A percentile compares a stretch with the other conserved stretches of the same genome.
These are phyloP conservation scores for Anisodus tanguticus DNA, from an alignment of 257 asterid species.

Conservation along the genomic window DNA sequence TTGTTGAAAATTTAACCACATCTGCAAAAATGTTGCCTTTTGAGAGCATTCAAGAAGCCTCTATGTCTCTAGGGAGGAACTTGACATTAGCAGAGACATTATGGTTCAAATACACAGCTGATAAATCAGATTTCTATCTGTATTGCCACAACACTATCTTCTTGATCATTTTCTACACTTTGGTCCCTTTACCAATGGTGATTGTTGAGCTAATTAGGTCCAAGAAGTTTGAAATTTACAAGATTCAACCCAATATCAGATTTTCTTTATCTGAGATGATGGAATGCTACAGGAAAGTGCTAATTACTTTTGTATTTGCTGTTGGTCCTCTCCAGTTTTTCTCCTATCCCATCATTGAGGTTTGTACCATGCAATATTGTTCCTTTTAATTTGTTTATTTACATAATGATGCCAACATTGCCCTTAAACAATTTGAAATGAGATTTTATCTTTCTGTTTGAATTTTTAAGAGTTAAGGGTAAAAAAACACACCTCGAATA, in stretches of 20 bases:
- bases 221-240: constrained; percentile 48
- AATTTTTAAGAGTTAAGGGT: too few relatives aligned
- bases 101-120: constrained; percentile 68
- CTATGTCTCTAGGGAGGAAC: constrained; percentile 58
- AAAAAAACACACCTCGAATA: too few relatives aligned
- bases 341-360: constrained; percentile 68
- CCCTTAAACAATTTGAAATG: too few relatives aligned
- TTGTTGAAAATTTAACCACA: background rate
- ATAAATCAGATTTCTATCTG: constrained; percentile 55
- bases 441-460: too few relatives aligned
- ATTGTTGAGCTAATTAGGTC: constrained; percentile 52
- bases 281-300: constrained; percentile 57
- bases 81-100: constrained; percentile 57
- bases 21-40: constrained; percentile 57
- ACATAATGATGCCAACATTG: too few relatives aligned
- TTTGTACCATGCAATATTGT: constrained; percentile 24
- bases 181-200: constrained; percentile 62
- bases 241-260: constrained; percentile 65
- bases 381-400: background rate
- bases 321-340: constrained; percentile 68
- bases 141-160: constrained; percentile 70
- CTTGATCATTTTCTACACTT: constrained; percentile 59
- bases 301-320: constrained; percentile 50
- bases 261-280: constrained; percentile 57
- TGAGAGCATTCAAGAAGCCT: constrained; percentile 55